phyloP scores from a whole-genome alignment of 441 rosid species.

The Adansonia gregorii region DNA sequence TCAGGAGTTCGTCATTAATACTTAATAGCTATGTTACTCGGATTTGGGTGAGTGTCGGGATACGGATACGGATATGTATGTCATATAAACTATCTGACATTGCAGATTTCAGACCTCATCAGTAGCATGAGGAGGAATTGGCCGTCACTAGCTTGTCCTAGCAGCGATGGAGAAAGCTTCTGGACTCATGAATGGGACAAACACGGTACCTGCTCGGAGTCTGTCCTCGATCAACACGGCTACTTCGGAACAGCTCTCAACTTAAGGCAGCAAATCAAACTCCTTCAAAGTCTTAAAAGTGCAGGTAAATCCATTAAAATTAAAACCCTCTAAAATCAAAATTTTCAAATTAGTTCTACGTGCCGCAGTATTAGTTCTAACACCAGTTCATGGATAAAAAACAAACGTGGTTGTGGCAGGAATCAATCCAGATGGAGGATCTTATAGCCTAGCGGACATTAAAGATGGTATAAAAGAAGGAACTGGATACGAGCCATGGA shows the following conservation, averaged over 20 bases:
- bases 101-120: slow-evolving; percentile 57
- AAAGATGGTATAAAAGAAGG: slow-evolving; percentile 57
- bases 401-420: slow-evolving; percentile 35
- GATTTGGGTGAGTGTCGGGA: too few species aligned
- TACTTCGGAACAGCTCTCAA: slow-evolving; percentile 57
- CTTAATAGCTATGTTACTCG: too few species aligned
- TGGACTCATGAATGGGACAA: slow-evolving; percentile 88
- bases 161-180: slow-evolving; percentile 48
- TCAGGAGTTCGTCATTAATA: not conserved
- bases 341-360: not conserved
- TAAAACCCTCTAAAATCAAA: not conserved
- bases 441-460: slow-evolving; percentile 54
- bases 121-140: slow-evolving; percentile 57
- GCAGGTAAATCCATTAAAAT: slow-evolving; percentile 42
- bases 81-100: not conserved
- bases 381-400: not conserved
- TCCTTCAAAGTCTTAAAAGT: slow-evolving; percentile 48
- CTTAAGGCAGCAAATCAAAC: slow-evolving; percentile 45
- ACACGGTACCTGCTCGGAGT: slow-evolving; percentile 78
- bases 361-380: not conserved
- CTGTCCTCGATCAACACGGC: slow-evolving; percentile 53
- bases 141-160: slow-evolving; percentile 88
- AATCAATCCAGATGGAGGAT: slow-evolving; percentile 63
- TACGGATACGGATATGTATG: too few species aligned
- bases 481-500: slow-evolving; percentile 57